Evolutionary conservation across 208 protist species (phyloP).

Genomic region (Crithidia bombi): DNA sequence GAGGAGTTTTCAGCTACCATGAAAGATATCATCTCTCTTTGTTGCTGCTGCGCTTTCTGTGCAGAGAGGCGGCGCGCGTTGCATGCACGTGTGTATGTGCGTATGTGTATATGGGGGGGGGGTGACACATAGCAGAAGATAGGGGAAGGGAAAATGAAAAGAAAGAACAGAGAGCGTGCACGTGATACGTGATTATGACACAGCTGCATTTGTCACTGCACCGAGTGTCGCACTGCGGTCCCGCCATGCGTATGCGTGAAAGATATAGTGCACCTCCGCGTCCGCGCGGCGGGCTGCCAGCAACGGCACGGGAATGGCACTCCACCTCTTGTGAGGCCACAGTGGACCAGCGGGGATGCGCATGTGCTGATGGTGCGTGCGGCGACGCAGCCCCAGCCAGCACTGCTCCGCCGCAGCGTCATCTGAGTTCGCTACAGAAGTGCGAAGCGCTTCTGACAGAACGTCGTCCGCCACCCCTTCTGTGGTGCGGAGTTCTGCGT

Average conservation of each 20-base stretch:
- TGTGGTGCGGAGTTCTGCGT: neutral
- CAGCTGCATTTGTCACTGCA: neutral
- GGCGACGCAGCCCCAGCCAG: conserved; percentile 14
- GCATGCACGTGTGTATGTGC: neutral
- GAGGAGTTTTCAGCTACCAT: no score
- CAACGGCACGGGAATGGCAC: neutral
- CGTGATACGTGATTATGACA: neutral
- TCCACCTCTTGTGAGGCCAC: neutral
- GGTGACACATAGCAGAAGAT: neutral
- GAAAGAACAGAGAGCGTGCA: conserved; percentile 18
- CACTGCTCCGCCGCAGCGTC: neutral
- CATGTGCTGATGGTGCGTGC: conserved; percentile 3
- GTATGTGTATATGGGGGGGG: neutral
- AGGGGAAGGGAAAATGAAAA: conserved; percentile 11
- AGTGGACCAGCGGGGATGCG: conserved; percentile 27
- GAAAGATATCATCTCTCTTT: no score
- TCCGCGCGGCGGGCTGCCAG: neutral
- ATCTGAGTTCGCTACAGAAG: neutral
- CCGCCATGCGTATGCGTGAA: conserved; percentile 1
- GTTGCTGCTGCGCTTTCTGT: no score
- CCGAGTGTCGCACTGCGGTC: neutral
- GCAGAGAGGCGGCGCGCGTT: neutral
- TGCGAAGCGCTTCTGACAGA: neutral
- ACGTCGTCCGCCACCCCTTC: neutral
- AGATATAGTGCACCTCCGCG: neutral